Evolutionary conservation across 148 eudicot genomes (phyloP).

Genomic region (Silene uniflora): DNA sequence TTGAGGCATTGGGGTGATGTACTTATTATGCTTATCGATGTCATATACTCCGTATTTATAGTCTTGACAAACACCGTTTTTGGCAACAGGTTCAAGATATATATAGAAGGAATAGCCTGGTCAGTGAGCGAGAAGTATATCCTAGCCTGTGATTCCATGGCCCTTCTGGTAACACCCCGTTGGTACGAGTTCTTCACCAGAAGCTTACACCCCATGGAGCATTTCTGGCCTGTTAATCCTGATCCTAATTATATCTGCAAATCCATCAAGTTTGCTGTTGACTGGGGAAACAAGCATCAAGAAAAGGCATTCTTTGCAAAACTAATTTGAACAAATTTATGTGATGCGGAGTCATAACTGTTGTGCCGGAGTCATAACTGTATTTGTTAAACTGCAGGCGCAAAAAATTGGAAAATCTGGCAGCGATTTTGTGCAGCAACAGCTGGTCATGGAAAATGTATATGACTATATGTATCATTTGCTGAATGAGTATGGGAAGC

Average conservation of each 20-base stretch:
- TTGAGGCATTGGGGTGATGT: too few relatives aligned
- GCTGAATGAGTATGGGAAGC: constrained; percentile 41
- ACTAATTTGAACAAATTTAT: too few relatives aligned
- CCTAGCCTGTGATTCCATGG: constrained; percentile 50
- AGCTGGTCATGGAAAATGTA: constrained; percentile 38
- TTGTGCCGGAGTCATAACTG: too few relatives aligned
- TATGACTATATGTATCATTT: constrained; percentile 56
- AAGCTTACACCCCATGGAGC: constrained; percentile 48
- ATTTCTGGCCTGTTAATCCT: constrained; percentile 52
- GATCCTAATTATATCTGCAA: constrained; percentile 35
- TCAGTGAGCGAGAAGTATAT: constrained; percentile 56
- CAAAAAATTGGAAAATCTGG: constrained; percentile 36
- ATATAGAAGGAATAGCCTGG: constrained; percentile 66
- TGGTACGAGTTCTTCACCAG: constrained; percentile 60
- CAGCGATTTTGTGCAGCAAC: constrained; percentile 35
- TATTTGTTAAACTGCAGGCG: constrained; percentile 38
- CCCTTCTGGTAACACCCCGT: constrained; percentile 42
- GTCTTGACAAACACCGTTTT: background rate
- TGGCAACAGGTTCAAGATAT: constrained; percentile 47
- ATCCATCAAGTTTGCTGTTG: constrained; percentile 48
- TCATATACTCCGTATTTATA: too few relatives aligned
- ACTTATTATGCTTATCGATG: too few relatives aligned
- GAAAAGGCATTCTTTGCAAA: constrained; percentile 39
- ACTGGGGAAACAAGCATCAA: constrained; percentile 49
- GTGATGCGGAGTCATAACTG: too few relatives aligned